These are phyloP conservation scores for Chaetomium olivaceum DNA, from an alignment of 2,329 filamentous ascomycete genomes.

Conservation along the genomic window DNA sequence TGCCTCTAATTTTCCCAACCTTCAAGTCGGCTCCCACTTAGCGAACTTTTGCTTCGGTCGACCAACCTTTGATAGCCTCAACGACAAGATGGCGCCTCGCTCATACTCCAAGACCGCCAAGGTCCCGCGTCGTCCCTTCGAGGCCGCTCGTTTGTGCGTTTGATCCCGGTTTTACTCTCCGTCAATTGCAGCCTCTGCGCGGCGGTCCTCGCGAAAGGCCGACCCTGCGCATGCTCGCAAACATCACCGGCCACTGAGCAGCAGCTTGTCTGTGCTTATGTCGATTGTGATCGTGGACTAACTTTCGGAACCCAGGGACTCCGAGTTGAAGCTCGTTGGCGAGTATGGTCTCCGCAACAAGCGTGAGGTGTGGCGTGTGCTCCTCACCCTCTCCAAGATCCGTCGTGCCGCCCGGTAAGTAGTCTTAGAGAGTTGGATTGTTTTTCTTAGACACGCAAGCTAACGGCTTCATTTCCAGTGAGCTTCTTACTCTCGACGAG, in stretches of 20 bases:
- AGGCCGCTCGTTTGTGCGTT: slow-evolving; percentile 98
- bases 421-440: not conserved
- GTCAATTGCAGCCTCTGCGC: slow-evolving; percentile 71
- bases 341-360: slow-evolving; percentile 99
- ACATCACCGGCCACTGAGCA: slow-evolving; percentile 87
- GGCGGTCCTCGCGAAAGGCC: slow-evolving; percentile 57
- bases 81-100: slow-evolving; percentile 51
- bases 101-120: slow-evolving; percentile 99
- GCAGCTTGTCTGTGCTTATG: slow-evolving; percentile 96
- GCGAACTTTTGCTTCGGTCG: slow-evolving; percentile 29
- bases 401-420: slow-evolving; percentile 99
- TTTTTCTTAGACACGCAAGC: not conserved
- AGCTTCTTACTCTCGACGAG: slow-evolving; percentile 99
- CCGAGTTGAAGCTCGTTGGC: slow-evolving; percentile 98
- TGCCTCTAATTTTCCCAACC: slow-evolving; percentile 30
- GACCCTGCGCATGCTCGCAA: slow-evolving; percentile 30
- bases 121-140: slow-evolving; percentile 92
- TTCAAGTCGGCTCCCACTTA: slow-evolving; percentile 11
- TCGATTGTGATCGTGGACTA: slow-evolving; percentile 79
- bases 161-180: slow-evolving; percentile 27
- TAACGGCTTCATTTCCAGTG: slow-evolving; percentile 57
- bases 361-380: slow-evolving; percentile 99
- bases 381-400: slow-evolving; percentile 99
- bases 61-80: slow-evolving; percentile 34
- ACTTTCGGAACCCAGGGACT: slow-evolving; percentile 74